Percentiles rank a stretch among this genome's conserved stretches.
phyloP scores from a whole-genome alignment of 495 filamentous ascomycete genomes.

The Trichoderma gamsii region DNA sequence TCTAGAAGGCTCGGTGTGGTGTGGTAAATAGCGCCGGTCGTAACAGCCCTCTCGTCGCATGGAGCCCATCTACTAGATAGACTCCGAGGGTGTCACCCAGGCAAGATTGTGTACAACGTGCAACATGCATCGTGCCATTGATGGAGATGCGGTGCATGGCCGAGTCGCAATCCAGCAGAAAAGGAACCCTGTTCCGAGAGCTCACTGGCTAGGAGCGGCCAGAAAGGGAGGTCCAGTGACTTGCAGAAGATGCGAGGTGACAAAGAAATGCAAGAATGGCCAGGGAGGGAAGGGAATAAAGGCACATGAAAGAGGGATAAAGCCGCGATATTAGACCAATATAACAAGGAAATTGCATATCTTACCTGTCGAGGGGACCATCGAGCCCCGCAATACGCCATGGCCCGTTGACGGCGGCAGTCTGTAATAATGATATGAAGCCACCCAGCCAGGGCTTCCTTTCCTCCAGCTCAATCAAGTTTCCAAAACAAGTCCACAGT shows the following conservation, averaged over 20 bases:
- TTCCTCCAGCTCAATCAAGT: conserved; percentile 59
- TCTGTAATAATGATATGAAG: conserved; percentile 63
- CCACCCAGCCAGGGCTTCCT: conserved; percentile 86
- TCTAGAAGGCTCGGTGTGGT: conserved; percentile 2
- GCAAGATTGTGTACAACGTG: conserved; percentile 34
- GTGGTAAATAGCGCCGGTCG: conserved; percentile 3
- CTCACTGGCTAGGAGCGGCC: conserved; percentile 25
- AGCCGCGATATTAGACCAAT: not conserved
- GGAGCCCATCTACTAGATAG: conserved; percentile 15
- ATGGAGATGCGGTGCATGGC: conserved; percentile 10
- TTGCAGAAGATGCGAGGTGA: conserved; percentile 35
- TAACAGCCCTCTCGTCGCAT: conserved; percentile 7
- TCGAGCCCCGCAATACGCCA: conserved; percentile 67
- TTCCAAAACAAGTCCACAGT: conserved; percentile 62
- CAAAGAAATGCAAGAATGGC: conserved; percentile 16
- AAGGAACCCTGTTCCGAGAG: conserved; percentile 22
- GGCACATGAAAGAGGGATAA: not conserved
- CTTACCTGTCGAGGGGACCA: conserved; percentile 86
- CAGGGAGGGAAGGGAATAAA: conserved; percentile 17
- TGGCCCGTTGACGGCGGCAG: conserved; percentile 62
- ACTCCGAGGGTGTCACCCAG: conserved; percentile 21
- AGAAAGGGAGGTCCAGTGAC: conserved; percentile 33
- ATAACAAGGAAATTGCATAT: conserved; percentile 26
- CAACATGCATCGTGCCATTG: conserved; percentile 22
- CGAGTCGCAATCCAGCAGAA: not conserved